These are phyloP conservation scores for Lignosus rhinocerotis DNA, from an alignment of 1,284 basidiomycete species.

Conservation along the genomic window DNA sequence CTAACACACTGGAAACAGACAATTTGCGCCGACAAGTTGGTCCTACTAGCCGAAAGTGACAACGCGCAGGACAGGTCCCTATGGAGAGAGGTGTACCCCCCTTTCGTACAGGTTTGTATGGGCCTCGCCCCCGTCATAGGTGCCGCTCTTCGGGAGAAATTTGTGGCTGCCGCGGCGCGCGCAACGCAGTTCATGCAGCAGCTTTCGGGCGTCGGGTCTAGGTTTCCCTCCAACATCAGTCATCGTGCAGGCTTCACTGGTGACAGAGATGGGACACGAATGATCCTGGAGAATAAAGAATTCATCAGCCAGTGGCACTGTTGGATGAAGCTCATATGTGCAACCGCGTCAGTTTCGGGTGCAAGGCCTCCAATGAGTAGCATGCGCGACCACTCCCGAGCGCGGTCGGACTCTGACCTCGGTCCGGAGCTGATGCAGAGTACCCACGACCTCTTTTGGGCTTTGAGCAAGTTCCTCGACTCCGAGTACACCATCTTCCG, in stretches of 20 bases:
- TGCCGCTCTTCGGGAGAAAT: constrained; percentile 55
- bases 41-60: constrained; percentile 68
- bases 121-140: constrained; percentile 48
- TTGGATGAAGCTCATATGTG: constrained; percentile 83
- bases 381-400: constrained; percentile 71
- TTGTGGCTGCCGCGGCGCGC: constrained; percentile 65
- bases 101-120: constrained; percentile 57
- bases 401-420: constrained; percentile 68
- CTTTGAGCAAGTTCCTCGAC: constrained; percentile 84
- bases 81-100: constrained; percentile 72
- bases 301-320: constrained; percentile 86
- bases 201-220: constrained; percentile 63
- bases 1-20: constrained; percentile 65
- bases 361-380: constrained; percentile 54
- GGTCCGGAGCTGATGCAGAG: constrained; percentile 78
- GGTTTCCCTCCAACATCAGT: constrained; percentile 45
- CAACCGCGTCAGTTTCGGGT: constrained; percentile 75
- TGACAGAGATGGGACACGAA: constrained; percentile 52
- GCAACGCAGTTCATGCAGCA: constrained; percentile 70
- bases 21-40: constrained; percentile 49
- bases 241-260: constrained; percentile 38
- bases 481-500: constrained; percentile 84
- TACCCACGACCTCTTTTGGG: constrained; percentile 82
- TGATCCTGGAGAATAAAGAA: constrained; percentile 62
- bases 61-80: constrained; percentile 64